A percentile compares a stretch with the other conserved stretches of the same genome.
These are phyloP conservation scores for Penicillium capsulatum DNA, from an alignment of 2,329 filamentous ascomycete species.

Conservation along the genomic window DNA sequence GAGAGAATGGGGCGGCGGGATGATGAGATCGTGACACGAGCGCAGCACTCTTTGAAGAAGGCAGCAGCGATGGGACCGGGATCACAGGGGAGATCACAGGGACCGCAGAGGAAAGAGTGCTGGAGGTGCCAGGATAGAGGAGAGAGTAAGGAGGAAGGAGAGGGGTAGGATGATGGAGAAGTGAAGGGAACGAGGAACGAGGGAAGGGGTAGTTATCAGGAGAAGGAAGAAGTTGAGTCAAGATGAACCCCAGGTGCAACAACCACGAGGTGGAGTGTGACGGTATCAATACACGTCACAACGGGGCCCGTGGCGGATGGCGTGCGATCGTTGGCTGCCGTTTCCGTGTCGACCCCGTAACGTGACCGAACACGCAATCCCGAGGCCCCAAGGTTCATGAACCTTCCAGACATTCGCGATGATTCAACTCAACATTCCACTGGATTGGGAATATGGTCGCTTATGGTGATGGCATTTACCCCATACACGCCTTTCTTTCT, in stretches of 20 bases:
- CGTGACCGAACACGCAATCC: slow-evolving; percentile 11
- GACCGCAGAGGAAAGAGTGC: slow-evolving; percentile 3
- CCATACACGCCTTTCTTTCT: too few species aligned
- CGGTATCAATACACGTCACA: neutral
- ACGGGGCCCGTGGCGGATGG: neutral
- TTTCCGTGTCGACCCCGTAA: neutral
- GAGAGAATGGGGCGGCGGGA: slow-evolving; percentile 1
- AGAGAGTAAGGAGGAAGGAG: slow-evolving; percentile 5
- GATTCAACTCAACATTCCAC: slow-evolving; percentile 1
- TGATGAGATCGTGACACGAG: neutral
- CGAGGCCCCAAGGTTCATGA: slow-evolving; percentile 20
- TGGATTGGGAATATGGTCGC: too few species aligned
- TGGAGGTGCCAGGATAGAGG: neutral
- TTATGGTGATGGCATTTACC: too few species aligned
- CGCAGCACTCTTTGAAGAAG: slow-evolving; percentile 6
- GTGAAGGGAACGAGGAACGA: slow-evolving; percentile 14
- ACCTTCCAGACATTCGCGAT: slow-evolving; percentile 26
- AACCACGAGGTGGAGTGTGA: neutral
- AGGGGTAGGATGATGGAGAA: slow-evolving; percentile 10
- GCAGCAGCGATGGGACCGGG: slow-evolving; percentile 2
- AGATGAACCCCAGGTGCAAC: slow-evolving; percentile 17
- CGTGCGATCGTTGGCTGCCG: slow-evolving; percentile 1
- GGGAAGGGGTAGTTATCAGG: slow-evolving; percentile 17
- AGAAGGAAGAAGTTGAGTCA: slow-evolving; percentile 13
- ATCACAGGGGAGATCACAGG: too few species aligned